These are phyloP conservation scores for Dionaea muscipula DNA, from an alignment of 179 eudicot species.

Conservation along the genomic window DNA sequence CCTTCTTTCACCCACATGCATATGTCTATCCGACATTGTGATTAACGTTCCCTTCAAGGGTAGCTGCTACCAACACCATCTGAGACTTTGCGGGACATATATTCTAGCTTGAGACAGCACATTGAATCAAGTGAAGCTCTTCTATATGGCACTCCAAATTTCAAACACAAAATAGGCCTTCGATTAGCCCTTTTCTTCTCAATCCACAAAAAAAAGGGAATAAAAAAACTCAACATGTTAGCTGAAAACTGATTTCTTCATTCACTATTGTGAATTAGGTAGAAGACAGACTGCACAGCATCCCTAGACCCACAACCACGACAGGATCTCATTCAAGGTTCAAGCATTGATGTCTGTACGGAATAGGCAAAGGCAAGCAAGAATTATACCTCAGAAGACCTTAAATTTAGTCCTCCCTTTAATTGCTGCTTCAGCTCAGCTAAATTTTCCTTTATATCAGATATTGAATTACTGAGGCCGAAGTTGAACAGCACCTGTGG, in stretches of 20 bases:
- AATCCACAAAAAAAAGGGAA: not conserved
- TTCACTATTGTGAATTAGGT: not conserved
- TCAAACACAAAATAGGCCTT: not conserved
- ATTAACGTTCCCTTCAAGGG: too few relatives aligned
- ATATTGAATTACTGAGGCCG: conserved; percentile 32
- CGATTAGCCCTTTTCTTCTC: not conserved
- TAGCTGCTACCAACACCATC: too few relatives aligned
- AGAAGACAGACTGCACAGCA: not conserved
- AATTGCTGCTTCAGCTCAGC: conserved; percentile 37
- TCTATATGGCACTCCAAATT: too few relatives aligned
- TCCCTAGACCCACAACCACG: not conserved
- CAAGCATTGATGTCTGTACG: not conserved
- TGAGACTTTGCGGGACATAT: too few relatives aligned
- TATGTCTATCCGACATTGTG: too few relatives aligned
- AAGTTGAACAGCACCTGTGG: conserved; percentile 31
- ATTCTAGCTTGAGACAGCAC: too few relatives aligned
- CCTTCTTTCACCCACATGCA: too few relatives aligned
- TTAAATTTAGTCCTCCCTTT: conserved; percentile 32
- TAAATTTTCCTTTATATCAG: conserved; percentile 33
- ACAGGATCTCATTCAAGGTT: not conserved
- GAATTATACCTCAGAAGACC: conserved; percentile 35
- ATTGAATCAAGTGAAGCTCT: too few relatives aligned
- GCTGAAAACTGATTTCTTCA: not conserved
- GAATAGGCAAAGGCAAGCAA: conserved; percentile 3
- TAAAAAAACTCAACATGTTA: not conserved